Conservation (phyloP, 164 flowering plant species). For the Euptelea pleiosperma region DNA sequence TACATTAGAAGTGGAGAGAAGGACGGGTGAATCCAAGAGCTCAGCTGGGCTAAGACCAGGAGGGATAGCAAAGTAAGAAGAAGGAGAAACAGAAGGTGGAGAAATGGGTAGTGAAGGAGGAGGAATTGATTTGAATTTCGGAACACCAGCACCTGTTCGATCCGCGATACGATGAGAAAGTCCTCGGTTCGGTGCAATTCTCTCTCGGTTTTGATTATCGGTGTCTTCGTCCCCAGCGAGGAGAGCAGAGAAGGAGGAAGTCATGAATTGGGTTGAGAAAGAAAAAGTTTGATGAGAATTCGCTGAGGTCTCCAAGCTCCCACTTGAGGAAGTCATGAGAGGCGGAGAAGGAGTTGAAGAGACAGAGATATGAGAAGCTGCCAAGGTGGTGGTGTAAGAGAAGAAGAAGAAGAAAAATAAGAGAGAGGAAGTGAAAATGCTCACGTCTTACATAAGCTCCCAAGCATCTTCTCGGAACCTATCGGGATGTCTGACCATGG, state of each 20-base stretch:
- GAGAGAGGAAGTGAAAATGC: not conserved
- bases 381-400: not conserved
- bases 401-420: not conserved
- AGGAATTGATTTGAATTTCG: slow-evolving; percentile 55
- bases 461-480: slow-evolving; percentile 38
- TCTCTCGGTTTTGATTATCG: slow-evolving; percentile 6
- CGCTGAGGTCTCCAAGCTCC: slow-evolving; percentile 18
- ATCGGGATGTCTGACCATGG: slow-evolving; percentile 50
- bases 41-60: slow-evolving; percentile 55
- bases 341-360: not conserved
- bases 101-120: slow-evolving; percentile 59
- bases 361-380: slow-evolving; percentile 2
- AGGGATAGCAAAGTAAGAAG: slow-evolving; percentile 48
- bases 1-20: slow-evolving; percentile 52
- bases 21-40: slow-evolving; percentile 61
- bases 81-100: slow-evolving; percentile 57
- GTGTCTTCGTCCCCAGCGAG: slow-evolving; percentile 20
- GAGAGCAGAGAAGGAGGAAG: slow-evolving; percentile 27
- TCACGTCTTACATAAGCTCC: not conserved
- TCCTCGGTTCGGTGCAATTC: slow-evolving; percentile 20
- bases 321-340: slow-evolving; percentile 30
- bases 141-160: slow-evolving; percentile 30
- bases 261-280: slow-evolving; percentile 33
- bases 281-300: slow-evolving; percentile 17
- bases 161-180: slow-evolving; percentile 22